Percentiles rank a stretch among this genome's conserved stretches.
These are phyloP conservation scores for Brassica incana DNA, from an alignment of 345 rosid species.

Conservation along the genomic window DNA sequence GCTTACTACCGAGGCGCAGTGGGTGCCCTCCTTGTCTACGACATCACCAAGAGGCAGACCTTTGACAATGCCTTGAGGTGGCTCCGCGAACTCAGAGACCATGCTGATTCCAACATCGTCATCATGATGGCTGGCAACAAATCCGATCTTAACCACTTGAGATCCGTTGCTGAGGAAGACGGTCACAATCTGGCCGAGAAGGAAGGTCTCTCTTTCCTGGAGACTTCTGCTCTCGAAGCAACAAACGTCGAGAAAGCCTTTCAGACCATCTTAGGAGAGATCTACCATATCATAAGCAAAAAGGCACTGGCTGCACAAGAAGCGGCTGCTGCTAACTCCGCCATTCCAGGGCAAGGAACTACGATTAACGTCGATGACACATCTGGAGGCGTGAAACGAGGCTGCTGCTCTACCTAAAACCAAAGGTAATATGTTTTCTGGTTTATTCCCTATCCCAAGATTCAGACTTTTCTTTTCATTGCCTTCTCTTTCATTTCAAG, in stretches of 20 bases:
- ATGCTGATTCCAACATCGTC: slow-evolving; percentile 76
- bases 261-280: slow-evolving; percentile 63
- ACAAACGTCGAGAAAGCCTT: slow-evolving; percentile 74
- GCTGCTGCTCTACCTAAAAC: slow-evolving; percentile 62
- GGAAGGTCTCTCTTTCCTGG: slow-evolving; percentile 72
- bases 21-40: slow-evolving; percentile 78
- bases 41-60: slow-evolving; percentile 78
- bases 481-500: slow-evolving; percentile 22
- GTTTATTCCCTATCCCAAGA: background rate
- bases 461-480: slow-evolving; percentile 12
- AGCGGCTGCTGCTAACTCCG: slow-evolving; percentile 52
- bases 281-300: slow-evolving; percentile 68
- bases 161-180: slow-evolving; percentile 62
- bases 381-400: slow-evolving; percentile 48
- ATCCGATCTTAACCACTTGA: slow-evolving; percentile 65
- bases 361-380: slow-evolving; percentile 59
- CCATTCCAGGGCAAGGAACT: slow-evolving; percentile 62
- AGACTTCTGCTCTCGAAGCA: slow-evolving; percentile 73
- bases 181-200: slow-evolving; percentile 59
- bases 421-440: slow-evolving; percentile 17
- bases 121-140: slow-evolving; percentile 85
- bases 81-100: slow-evolving; percentile 75
- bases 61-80: slow-evolving; percentile 67
- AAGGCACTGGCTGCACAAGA: slow-evolving; percentile 72
- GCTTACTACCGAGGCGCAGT: slow-evolving; percentile 83